Evolutionary conservation across 2,329 filamentous ascomycete genomes (phyloP).

Genomic region (Nemania serpens): DNA sequence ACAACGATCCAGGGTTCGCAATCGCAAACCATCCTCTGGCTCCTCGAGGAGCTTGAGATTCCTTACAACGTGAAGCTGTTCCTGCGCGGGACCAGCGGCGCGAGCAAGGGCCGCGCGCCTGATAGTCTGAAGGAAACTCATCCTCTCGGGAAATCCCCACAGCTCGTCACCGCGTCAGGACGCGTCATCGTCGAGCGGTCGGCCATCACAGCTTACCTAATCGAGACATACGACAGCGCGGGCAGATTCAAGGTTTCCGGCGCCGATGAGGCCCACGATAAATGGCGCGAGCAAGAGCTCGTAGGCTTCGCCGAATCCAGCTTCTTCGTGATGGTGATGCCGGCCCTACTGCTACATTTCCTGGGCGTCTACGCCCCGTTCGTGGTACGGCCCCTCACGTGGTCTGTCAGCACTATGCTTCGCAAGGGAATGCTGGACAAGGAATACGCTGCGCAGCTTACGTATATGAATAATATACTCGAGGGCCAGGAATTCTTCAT

Average conservation of each 20-base stretch:
- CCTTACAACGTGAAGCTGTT: constrained; percentile 30
- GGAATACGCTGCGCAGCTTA: constrained; percentile 28
- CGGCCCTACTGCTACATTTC: constrained; percentile 20
- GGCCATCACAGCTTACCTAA: constrained; percentile 32
- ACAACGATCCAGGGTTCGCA: constrained; percentile 23
- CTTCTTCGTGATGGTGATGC: constrained; percentile 17
- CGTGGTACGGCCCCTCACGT: constrained; percentile 24
- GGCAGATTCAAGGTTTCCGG: constrained; percentile 26
- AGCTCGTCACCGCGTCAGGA: constrained; percentile 29
- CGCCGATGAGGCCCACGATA: constrained; percentile 22
- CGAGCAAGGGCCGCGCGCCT: constrained; percentile 24
- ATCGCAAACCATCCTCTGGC: constrained; percentile 32
- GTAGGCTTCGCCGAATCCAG: constrained; percentile 24
- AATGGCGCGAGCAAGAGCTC: constrained; percentile 29
- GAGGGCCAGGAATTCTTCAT: constrained; percentile 27
- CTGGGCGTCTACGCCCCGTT: constrained; percentile 23
- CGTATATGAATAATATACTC: constrained; percentile 18
- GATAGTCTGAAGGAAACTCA: constrained; percentile 30
- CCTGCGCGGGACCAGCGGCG: constrained; percentile 17
- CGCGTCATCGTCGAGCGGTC: constrained; percentile 28
- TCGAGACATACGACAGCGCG: constrained; percentile 30
- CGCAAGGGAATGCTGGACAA: constrained; percentile 24
- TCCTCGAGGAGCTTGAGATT: constrained; percentile 33
- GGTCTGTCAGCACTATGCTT: constrained; percentile 22
- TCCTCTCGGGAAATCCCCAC: constrained; percentile 30